A percentile compares a stretch with the other conserved stretches of the same genome.
Conservation (phyloP, 345 rosid genomes). For the Moringa oleifera region DNA sequence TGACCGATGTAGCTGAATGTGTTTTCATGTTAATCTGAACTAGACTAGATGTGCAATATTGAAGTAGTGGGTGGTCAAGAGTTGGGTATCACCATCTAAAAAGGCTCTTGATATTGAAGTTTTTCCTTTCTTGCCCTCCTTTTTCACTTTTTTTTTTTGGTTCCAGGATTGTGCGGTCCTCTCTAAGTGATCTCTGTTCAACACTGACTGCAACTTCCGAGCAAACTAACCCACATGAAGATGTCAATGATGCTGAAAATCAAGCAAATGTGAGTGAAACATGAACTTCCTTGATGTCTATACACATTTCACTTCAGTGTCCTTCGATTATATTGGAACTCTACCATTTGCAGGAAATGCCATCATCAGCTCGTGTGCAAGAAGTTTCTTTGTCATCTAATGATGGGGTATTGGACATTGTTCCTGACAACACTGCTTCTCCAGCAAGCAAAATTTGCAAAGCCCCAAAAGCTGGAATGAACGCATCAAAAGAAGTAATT, state of each 20-base stretch:
- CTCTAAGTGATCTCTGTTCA: conserved; percentile 52
- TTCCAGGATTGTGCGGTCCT: conserved; percentile 58
- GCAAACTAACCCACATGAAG: conserved; percentile 22
- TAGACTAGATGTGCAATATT: neutral
- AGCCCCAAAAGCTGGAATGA: conserved; percentile 65
- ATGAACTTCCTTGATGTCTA: neutral
- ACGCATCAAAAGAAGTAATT: conserved; percentile 54
- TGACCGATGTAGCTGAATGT: neutral
- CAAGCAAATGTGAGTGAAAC: conserved; percentile 35
- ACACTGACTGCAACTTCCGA: conserved; percentile 23
- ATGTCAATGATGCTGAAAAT: conserved; percentile 23
- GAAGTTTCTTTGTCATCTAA: conserved; percentile 37
- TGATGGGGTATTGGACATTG: conserved; percentile 22
- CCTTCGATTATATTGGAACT: conserved; percentile 11
- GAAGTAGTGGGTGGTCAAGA: neutral
- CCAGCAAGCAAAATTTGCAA: conserved; percentile 36
- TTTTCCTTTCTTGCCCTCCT: neutral
- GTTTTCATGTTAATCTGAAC: neutral
- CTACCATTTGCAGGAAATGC: conserved; percentile 33
- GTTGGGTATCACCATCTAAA: neutral
- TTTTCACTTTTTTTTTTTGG: conserved; percentile 13
- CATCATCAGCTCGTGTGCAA: conserved; percentile 34
- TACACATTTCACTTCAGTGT: neutral
- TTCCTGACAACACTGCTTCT: conserved; percentile 21
- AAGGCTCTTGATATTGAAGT: neutral